Base-by-base conservation (phyloP, 2,329 filamentous ascomycete genomes). In the Fusarium poae region DNA sequence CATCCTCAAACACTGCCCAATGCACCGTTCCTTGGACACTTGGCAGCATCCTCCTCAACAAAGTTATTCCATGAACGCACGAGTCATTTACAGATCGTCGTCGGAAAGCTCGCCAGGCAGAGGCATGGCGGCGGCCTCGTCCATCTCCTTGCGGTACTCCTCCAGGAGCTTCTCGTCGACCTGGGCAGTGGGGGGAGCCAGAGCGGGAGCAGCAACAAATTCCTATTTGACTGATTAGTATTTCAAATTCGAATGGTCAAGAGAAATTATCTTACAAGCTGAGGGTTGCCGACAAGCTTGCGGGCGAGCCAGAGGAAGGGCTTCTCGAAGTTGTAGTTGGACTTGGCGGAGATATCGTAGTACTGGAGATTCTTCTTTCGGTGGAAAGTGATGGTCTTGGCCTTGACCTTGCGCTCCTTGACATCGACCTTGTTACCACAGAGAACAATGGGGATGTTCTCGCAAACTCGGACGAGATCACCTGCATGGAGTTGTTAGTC, bases 291-390 rank as follows among this genome's bases (percentile, higher is more conserved):
- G 76, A 97, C 94, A 62, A 99, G 91, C 91, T 99, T 99, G 83
- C 96, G 91, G 76, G 94, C 95, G 77, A 99, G 91, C 96, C 96
- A 98, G 77, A 98, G 91, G 93, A 99, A 98, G 71, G 95, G 95
- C 90, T 98, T 99, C 91, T 98, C 95, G 83, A 98, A 98, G 91
- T 98, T 98, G 87, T 99, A 98, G 89, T 98, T 98, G 80, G 94
- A 97, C 88, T 98, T 99, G 84, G 96, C 96, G 42, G 94, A 97
- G 82, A 98, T 98, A 77, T 98, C 96, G 89, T 99, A 99, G 90
- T 98, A 99, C 86, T 99, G 96, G 54, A 99, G 91, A 86, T 98
- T 99, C 91, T 99, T 99, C 93, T 99, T 99, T 85, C 96, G 93
- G 89, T 99, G 96, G 92, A 99, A 99, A 74, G 96, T 99, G 85